Percentiles rank a stretch among this genome's conserved stretches.
These are phyloP conservation scores for Acanthamoeba healyi DNA, from an alignment of 208 protist species.

Conservation along the genomic window DNA sequence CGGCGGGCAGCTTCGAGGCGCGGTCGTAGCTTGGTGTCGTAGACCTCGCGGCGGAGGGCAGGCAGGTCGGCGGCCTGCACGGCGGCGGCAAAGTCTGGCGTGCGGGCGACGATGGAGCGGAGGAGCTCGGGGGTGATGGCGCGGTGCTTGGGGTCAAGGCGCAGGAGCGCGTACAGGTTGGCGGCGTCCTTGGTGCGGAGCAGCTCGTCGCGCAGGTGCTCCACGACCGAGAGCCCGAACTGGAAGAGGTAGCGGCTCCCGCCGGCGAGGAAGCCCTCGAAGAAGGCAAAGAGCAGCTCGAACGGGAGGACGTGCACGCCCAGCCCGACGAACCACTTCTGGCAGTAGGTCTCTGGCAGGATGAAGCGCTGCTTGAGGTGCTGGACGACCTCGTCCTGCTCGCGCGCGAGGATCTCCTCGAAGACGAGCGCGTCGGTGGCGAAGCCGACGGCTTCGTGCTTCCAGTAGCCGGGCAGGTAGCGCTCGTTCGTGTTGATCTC, in stretches of 20 bases:
- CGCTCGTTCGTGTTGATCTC: slow-evolving; percentile 16
- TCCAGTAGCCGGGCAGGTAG: slow-evolving; percentile 58
- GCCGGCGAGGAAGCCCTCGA: slow-evolving; percentile 30
- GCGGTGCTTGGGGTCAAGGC: slow-evolving; percentile 35
- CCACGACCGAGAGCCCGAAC: slow-evolving; percentile 46
- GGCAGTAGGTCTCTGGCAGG: slow-evolving; percentile 54
- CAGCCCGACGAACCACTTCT: slow-evolving; percentile 57
- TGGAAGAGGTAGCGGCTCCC: slow-evolving; percentile 42
- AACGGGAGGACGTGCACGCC: slow-evolving; percentile 49
- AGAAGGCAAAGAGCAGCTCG: slow-evolving; percentile 35
- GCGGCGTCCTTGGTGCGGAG: slow-evolving; percentile 8
- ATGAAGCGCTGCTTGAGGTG: slow-evolving; percentile 52
- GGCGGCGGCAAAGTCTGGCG: not conserved
- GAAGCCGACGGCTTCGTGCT: slow-evolving; percentile 46
- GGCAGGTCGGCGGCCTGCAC: not conserved
- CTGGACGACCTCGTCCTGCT: not conserved
- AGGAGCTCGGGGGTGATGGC: not conserved
- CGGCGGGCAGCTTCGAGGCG: slow-evolving; percentile 16
- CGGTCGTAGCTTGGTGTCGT: not conserved
- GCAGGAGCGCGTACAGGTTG: slow-evolving; percentile 44
- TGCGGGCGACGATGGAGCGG: not conserved
- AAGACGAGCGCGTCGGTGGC: slow-evolving; percentile 47
- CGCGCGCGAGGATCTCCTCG: not conserved
- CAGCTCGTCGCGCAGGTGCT: slow-evolving; percentile 13
- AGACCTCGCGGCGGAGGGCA: not conserved